Evolutionary conservation across 495 filamentous ascomycete genomes (phyloP), one percentile per base, ranked within the genome.

Genomic region (Penicillium malachiteum): DNA sequence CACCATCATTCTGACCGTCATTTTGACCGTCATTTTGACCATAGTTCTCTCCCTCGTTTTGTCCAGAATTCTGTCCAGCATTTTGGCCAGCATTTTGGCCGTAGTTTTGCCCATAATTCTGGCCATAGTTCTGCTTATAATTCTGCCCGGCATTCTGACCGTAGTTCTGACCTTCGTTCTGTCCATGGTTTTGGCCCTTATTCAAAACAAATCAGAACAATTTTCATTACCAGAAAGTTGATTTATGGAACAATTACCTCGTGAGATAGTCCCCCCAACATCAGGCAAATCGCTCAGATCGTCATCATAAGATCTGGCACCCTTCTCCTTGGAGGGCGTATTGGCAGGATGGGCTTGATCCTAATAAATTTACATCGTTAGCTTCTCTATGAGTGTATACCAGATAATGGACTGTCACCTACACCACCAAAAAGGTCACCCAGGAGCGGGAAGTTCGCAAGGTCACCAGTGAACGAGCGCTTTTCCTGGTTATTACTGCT

Each of bases 391-490:
- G 10, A 32, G 18, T 34, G 18, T 3, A 33, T 39, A 7, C 16
- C 8, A 7, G 11, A 30, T 17, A 3, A 34, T 18, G 10, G 3
- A 49, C 9, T 16, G 12, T 21, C 21, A 59, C 62, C 9, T 62
- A 65, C 62, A 11, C 61, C 61, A 37, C 62, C 51, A 40, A 65
- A 54, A 2, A 65, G 21, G 0, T 50, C 35, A 13, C 58, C 58
- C 46, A 63, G 42, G 0, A 63, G 7, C 3, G 60, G 60, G 26
- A 63, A 35, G 3, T 57, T 51, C 40, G 56, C 54, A 3, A 63
- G 50, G 18, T 57, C 56, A 11, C 60, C 54, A 5, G 60, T 63
- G 8, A 63, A 52, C 1, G 60, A 63, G 10, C 60, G 32, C 18
- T 45, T 11, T 18, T 51, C 26, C 49, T 44, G 40, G 3, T 46